phyloP scores from a whole-genome alignment of 306 rosid genomes.

The Cicer bijugum region DNA sequence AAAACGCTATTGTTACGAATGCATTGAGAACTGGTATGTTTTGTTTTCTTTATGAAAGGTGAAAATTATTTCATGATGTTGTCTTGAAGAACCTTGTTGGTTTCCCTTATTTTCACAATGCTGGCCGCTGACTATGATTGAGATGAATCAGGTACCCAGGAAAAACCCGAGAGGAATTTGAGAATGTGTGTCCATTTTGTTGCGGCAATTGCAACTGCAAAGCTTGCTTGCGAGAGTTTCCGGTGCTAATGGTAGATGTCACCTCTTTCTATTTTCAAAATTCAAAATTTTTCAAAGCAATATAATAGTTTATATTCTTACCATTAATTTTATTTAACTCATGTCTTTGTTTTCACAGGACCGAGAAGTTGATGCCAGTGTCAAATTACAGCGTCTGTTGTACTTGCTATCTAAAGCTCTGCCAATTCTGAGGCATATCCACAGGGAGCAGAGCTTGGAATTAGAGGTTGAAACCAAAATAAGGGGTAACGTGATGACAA shows the following conservation, averaged over 20 bases:
- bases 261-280: slow-evolving; percentile 1
- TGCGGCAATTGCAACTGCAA: slow-evolving; percentile 71
- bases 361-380: slow-evolving; percentile 42
- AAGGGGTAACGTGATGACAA: slow-evolving; percentile 47
- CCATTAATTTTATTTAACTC: background rate
- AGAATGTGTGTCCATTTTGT: slow-evolving; percentile 64
- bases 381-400: slow-evolving; percentile 55
- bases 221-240: slow-evolving; percentile 66
- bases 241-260: slow-evolving; percentile 43
- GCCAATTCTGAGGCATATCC: slow-evolving; percentile 68
- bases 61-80: background rate
- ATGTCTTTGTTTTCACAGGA: slow-evolving; percentile 47
- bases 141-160: slow-evolving; percentile 66
- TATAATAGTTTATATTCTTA: background rate
- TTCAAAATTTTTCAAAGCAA: slow-evolving; percentile 1
- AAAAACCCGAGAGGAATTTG: slow-evolving; percentile 55
- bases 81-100: slow-evolving; percentile 27
- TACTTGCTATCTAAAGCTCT: slow-evolving; percentile 61
- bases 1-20: slow-evolving; percentile 63
- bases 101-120: slow-evolving; percentile 28
- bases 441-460: slow-evolving; percentile 63
- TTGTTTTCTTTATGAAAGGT: background rate
- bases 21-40: slow-evolving; percentile 62
- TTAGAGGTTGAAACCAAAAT: slow-evolving; percentile 64
- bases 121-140: slow-evolving; percentile 27